Evolutionary conservation across 805 yeast genomes (phyloP).

Genomic region (Ogataea trehalophila): DNA sequence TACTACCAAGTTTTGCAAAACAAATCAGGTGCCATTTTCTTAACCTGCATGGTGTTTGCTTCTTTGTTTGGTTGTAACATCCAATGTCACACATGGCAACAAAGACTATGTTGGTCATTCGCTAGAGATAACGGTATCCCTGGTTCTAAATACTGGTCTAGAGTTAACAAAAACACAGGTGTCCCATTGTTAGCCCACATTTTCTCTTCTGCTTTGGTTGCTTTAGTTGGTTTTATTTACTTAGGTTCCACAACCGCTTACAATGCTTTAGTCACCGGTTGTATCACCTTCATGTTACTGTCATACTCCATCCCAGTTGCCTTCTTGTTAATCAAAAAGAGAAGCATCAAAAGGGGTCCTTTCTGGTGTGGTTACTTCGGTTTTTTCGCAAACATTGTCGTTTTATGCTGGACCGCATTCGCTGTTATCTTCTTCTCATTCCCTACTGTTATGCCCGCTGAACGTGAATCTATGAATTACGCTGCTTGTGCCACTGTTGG

Average conservation of each 20-base stretch:
- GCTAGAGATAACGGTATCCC: conserved; percentile 62
- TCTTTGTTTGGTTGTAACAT: conserved; percentile 57
- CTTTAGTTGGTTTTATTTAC: conserved; percentile 55
- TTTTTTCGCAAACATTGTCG: conserved; percentile 42
- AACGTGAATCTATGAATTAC: conserved; percentile 61
- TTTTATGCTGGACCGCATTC: conserved; percentile 54
- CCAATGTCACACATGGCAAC: conserved; percentile 64
- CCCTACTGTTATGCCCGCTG: conserved; percentile 61
- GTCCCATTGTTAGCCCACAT: conserved; percentile 59
- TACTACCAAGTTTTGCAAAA: conserved; percentile 52
- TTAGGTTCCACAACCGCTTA: conserved; percentile 66
- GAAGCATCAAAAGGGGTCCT: conserved; percentile 58
- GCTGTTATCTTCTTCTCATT: conserved; percentile 58
- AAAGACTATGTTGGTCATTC: conserved; percentile 64
- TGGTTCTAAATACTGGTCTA: conserved; percentile 46
- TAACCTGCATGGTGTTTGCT: conserved; percentile 44
- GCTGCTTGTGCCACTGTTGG: conserved; percentile 53
- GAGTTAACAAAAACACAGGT: conserved; percentile 41
- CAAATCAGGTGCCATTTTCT: conserved; percentile 49
- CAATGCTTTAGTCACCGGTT: conserved; percentile 57
- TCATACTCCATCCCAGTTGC: conserved; percentile 54
- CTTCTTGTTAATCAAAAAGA: conserved; percentile 43
- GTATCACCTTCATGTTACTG: conserved; percentile 52
- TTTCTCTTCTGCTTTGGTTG: conserved; percentile 48
- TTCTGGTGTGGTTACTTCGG: conserved; percentile 63